Percentiles rank a stretch among this genome's conserved stretches.
Evolutionary conservation across 768 basidiomycete species (phyloP).

Genomic region (Psilocybe tampanensis): DNA sequence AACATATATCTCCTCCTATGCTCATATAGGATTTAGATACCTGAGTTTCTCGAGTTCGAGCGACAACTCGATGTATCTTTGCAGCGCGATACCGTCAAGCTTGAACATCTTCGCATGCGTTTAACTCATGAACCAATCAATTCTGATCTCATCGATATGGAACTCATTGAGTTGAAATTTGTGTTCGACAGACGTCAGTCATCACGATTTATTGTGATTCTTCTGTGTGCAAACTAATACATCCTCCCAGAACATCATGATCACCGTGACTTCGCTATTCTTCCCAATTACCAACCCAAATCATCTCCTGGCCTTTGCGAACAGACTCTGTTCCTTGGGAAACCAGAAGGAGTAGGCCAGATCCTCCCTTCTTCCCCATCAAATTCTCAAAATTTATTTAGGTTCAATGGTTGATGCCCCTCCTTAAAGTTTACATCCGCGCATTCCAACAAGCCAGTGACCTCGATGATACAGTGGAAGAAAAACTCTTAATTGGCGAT

Average conservation of each 20-base stretch:
- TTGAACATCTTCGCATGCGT: conserved; percentile 87
- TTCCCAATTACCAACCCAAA: conserved; percentile 78
- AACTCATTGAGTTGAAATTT: conserved; percentile 83
- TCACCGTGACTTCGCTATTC: conserved; percentile 82
- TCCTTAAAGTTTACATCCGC: conserved; percentile 78
- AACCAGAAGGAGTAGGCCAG: conserved; percentile 59
- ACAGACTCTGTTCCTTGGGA: conserved; percentile 70
- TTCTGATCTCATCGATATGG: conserved; percentile 77
- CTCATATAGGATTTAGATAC: conserved; percentile 50
- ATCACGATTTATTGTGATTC: not conserved
- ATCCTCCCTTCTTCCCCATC: conserved; percentile 2
- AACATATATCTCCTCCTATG: not conserved
- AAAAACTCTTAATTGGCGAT: conserved; percentile 81
- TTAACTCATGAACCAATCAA: conserved; percentile 72
- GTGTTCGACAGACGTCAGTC: conserved; percentile 72
- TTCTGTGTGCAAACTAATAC: conserved; percentile 6
- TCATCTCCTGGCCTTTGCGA: conserved; percentile 53
- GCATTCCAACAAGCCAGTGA: conserved; percentile 80
- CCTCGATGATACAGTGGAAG: conserved; percentile 78
- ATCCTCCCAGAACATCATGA: conserved; percentile 67
- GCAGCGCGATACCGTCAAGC: conserved; percentile 78
- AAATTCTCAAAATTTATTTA: conserved; percentile 26
- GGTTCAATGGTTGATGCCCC: conserved; percentile 72
- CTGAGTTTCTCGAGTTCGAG: conserved; percentile 83
- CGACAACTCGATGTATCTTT: conserved; percentile 82